These are phyloP conservation scores for Eimeria falciformis DNA, from an alignment of 169 alveolate genomes.

Conservation along the genomic window DNA sequence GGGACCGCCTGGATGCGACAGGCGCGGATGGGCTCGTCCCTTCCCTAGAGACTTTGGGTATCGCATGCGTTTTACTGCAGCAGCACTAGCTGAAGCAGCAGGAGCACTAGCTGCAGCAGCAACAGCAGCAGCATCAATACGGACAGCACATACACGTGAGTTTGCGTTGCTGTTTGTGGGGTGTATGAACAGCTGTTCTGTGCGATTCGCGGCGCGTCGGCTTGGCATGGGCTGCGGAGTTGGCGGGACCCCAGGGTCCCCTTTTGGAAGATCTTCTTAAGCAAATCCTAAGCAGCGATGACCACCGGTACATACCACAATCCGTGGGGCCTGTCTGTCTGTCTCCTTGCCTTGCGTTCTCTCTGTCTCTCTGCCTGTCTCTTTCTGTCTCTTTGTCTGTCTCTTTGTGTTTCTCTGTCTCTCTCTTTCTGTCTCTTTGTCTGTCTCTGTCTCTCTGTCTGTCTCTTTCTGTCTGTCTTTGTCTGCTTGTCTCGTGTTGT, in stretches of 20 bases:
- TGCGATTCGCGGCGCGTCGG: neutral
- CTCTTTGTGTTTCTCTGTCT: too few relatives aligned
- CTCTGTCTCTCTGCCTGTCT: too few relatives aligned
- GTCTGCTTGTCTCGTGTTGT: too few relatives aligned
- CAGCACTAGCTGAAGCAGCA: neutral
- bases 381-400: too few relatives aligned
- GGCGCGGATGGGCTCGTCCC: neutral
- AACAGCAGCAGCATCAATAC: slow-evolving; percentile 8
- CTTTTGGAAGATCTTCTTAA: neutral
- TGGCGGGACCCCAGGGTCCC: neutral
- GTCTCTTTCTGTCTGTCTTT: too few relatives aligned
- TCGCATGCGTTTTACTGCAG: neutral
- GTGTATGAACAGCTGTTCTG: neutral
- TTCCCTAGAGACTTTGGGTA: neutral
- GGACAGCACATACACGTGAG: too few relatives aligned
- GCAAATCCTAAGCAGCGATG: neutral
- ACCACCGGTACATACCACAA: neutral
- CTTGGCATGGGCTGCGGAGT: neutral
- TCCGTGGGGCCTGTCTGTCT: too few relatives aligned
- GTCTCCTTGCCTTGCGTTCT: too few relatives aligned
- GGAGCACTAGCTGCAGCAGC: too few relatives aligned
- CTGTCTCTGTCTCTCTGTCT: too few relatives aligned
- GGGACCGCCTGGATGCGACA: neutral
- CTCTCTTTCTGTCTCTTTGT: too few relatives aligned
- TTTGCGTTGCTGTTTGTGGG: neutral